Evolutionary conservation across 805 yeast species (phyloP).

Genomic region (Phaffomyces thermotolerans): DNA sequence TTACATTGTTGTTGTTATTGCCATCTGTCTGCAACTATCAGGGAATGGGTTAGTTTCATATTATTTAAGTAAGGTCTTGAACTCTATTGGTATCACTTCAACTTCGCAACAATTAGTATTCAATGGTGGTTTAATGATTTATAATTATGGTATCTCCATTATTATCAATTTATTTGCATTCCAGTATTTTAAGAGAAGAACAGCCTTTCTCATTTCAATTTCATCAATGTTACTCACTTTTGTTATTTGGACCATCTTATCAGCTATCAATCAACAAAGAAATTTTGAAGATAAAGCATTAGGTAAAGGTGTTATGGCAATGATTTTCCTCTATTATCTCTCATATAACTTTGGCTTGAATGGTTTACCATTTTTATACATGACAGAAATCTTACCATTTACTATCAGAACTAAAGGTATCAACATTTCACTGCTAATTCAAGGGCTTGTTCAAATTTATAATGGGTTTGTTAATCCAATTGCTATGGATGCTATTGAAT

Average conservation of each 20-base stretch:
- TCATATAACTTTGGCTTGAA: constrained; percentile 35
- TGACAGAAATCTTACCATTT: constrained; percentile 33
- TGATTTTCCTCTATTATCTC: constrained; percentile 38
- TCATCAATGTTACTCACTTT: constrained; percentile 29
- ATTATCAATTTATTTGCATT: constrained; percentile 18
- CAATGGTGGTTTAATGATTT: constrained; percentile 42
- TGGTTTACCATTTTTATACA: constrained; percentile 38
- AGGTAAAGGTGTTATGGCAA: constrained; percentile 39
- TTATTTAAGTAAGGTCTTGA: constrained; percentile 35
- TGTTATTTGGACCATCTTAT: constrained; percentile 35
- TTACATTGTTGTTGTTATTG: constrained; percentile 26
- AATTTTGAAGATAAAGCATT: constrained; percentile 31
- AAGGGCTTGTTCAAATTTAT: constrained; percentile 18
- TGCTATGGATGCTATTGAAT: constrained; percentile 28
- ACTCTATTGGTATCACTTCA: constrained; percentile 44
- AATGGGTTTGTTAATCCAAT: constrained; percentile 30
- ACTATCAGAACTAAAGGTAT: constrained; percentile 23
- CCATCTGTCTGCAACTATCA: constrained; percentile 26
- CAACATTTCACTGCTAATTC: constrained; percentile 11
- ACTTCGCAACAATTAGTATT: constrained; percentile 35
- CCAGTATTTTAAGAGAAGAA: constrained; percentile 28
- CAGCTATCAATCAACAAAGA: constrained; percentile 37
- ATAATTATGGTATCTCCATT: constrained; percentile 30
- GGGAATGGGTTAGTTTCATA: background rate
- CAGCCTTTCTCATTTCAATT: constrained; percentile 27